A percentile compares a stretch with the other conserved stretches of the same genome.
phyloP scores from a whole-genome alignment of 1,139 yeast species.

The Pichia sorboxylosa region DNA sequence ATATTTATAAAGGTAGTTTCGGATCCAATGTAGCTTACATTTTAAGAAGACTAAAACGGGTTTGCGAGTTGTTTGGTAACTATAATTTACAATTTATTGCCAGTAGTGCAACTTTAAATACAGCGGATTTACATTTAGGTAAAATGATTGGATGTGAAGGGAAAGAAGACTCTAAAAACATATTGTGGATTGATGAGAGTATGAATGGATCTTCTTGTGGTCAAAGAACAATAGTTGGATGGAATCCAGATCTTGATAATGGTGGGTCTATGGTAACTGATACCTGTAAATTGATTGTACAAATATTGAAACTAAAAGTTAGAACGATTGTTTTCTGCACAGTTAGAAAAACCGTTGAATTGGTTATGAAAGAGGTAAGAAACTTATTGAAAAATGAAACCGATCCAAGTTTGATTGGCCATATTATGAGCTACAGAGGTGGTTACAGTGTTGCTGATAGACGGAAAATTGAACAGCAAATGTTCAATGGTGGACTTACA shows the following conservation, averaged over 20 bases:
- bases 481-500: slow-evolving; percentile 75
- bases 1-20: slow-evolving; percentile 78
- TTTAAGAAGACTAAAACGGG: slow-evolving; percentile 61
- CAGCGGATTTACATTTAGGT: slow-evolving; percentile 62
- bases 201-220: slow-evolving; percentile 85
- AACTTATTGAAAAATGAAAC: slow-evolving; percentile 33
- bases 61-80: slow-evolving; percentile 46
- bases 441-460: slow-evolving; percentile 85
- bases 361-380: slow-evolving; percentile 73
- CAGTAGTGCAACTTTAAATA: slow-evolving; percentile 83
- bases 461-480: slow-evolving; percentile 72
- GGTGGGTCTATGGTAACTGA: slow-evolving; percentile 66
- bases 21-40: slow-evolving; percentile 87
- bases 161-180: slow-evolving; percentile 34
- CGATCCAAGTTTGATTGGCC: slow-evolving; percentile 38
- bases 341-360: slow-evolving; percentile 75
- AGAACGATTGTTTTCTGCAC: slow-evolving; percentile 86
- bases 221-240: slow-evolving; percentile 57
- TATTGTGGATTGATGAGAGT: slow-evolving; percentile 37
- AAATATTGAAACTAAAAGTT: slow-evolving; percentile 50
- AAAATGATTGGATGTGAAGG: slow-evolving; percentile 50
- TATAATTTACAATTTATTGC: slow-evolving; percentile 52
- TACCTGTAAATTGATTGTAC: slow-evolving; percentile 61
- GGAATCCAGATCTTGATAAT: slow-evolving; percentile 70
- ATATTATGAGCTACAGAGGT: slow-evolving; percentile 88